Evolutionary conservation across 108 stramenopile genomes (phyloP).

Genomic region (Skeletonema marinoi): DNA sequence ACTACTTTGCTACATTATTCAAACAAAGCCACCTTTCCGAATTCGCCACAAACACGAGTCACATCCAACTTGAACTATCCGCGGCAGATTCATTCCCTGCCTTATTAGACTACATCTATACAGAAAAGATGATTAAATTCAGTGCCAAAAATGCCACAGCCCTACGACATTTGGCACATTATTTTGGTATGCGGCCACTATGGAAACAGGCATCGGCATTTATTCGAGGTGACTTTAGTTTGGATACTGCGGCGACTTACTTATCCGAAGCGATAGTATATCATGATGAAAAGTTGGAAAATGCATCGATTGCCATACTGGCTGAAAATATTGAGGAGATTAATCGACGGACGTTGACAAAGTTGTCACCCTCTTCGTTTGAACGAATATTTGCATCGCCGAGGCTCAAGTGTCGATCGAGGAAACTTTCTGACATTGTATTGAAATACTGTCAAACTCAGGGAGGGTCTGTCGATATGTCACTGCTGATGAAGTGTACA

Average conservation of each 20-base stretch:
- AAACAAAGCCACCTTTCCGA: slow-evolving; percentile 46
- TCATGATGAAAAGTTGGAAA: slow-evolving; percentile 50
- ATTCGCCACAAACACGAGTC: slow-evolving; percentile 33
- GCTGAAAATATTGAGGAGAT: slow-evolving; percentile 49
- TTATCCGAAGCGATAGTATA: slow-evolving; percentile 44
- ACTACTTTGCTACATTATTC: slow-evolving; percentile 56
- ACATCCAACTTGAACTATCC: slow-evolving; percentile 40
- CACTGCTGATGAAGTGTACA: slow-evolving; percentile 43
- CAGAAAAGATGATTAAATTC: slow-evolving; percentile 43
- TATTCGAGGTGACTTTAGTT: slow-evolving; percentile 42
- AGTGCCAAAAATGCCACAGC: slow-evolving; percentile 48
- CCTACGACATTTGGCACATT: slow-evolving; percentile 51
- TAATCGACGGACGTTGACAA: slow-evolving; percentile 32
- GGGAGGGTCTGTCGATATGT: slow-evolving; percentile 44
- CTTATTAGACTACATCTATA: slow-evolving; percentile 50
- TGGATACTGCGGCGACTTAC: slow-evolving; percentile 40
- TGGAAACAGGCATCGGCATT: slow-evolving; percentile 48
- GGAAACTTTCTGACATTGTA: slow-evolving; percentile 48
- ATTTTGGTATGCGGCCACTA: slow-evolving; percentile 50
- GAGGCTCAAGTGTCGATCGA: slow-evolving; percentile 44
- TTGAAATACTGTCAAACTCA: slow-evolving; percentile 50
- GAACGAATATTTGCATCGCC: slow-evolving; percentile 44
- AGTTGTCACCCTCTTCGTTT: slow-evolving; percentile 43
- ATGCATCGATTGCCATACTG: slow-evolving; percentile 38
- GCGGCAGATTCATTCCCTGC: slow-evolving; percentile 51